Percentiles rank a stretch among this genome's conserved stretches.
phyloP scores from a whole-genome alignment of 1,284 basidiomycete species.

The Rugosomyces carneus region DNA sequence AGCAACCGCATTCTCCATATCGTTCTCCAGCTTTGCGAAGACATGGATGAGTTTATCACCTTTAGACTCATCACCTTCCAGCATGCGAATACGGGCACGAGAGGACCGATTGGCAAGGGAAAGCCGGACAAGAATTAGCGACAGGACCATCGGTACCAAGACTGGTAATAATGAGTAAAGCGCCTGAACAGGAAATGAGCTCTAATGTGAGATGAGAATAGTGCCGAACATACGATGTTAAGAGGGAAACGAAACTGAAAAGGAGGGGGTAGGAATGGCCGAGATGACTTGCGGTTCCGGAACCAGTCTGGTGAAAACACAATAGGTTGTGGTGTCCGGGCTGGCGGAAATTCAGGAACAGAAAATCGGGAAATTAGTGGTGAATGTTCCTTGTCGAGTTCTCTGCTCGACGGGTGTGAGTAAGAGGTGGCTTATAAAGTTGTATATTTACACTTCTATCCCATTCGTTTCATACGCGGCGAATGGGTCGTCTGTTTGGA shows the following conservation, averaged over 20 bases:
- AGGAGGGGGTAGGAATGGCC: slow-evolving; percentile 55
- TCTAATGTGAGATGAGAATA: not conserved
- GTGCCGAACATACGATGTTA: slow-evolving; percentile 60
- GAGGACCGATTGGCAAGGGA: slow-evolving; percentile 49
- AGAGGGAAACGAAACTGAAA: slow-evolving; percentile 63
- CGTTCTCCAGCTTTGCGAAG: slow-evolving; percentile 49
- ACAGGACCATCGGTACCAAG: slow-evolving; percentile 54
- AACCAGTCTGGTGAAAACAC: slow-evolving; percentile 44
- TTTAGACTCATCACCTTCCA: slow-evolving; percentile 46
- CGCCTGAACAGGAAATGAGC: slow-evolving; percentile 33
- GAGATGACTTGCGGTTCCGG: slow-evolving; percentile 25
- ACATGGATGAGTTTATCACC: slow-evolving; percentile 44
- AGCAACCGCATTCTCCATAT: slow-evolving; percentile 50
- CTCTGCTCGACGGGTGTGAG: slow-evolving; percentile 29
- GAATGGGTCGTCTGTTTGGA: slow-evolving; percentile 69
- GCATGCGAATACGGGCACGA: slow-evolving; percentile 49
- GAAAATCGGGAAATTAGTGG: slow-evolving; percentile 49
- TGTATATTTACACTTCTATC: slow-evolving; percentile 50
- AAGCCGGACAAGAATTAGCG: slow-evolving; percentile 45
- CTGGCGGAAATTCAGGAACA: slow-evolving; percentile 34
- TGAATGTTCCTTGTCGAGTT: slow-evolving; percentile 48
- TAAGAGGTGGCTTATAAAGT: not conserved
- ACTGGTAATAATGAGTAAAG: slow-evolving; percentile 54
- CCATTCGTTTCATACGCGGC: slow-evolving; percentile 50
- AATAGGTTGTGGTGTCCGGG: slow-evolving; percentile 30